These are phyloP conservation scores for Planoprotostelium fungivorum DNA, from an alignment of 78 protist genomes.

Conservation along the genomic window DNA sequence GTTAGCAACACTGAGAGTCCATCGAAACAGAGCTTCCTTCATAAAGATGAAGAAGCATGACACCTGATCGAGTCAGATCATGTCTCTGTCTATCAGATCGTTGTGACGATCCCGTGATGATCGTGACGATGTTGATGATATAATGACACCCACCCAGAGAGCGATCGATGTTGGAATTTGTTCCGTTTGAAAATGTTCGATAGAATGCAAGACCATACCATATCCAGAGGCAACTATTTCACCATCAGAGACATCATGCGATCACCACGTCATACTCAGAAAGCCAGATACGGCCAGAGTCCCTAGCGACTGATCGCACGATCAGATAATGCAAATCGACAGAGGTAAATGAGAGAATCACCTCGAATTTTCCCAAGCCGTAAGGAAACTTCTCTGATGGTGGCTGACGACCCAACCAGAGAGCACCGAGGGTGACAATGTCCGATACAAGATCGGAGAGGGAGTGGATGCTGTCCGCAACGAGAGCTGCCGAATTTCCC, in stretches of 20 bases:
- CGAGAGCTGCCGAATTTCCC: neutral
- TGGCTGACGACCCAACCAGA: neutral
- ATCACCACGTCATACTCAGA: neutral
- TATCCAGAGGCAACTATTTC: neutral
- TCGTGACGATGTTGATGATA: too few relatives aligned
- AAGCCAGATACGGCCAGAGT: neutral
- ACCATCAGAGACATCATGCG: neutral
- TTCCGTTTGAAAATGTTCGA: neutral
- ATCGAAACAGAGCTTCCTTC: neutral
- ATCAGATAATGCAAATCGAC: too few relatives aligned
- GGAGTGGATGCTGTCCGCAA: neutral
- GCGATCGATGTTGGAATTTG: neutral
- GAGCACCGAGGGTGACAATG: neutral
- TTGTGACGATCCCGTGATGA: too few relatives aligned
- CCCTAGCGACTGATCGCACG: neutral
- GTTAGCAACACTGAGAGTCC: neutral
- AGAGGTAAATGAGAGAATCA: neutral
- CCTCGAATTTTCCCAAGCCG: neutral
- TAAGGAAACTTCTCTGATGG: neutral
- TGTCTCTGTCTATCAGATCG: too few relatives aligned
- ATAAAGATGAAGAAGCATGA: neutral
- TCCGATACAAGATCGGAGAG: neutral
- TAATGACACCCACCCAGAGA: neutral
- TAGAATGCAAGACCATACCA: neutral
- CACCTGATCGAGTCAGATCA: neutral